A percentile compares a stretch with the other conserved stretches of the same genome.
These are phyloP conservation scores for Ceratobasidium sp. DNA, from an alignment of 1,284 basidiomycete species.

Conservation along the genomic window DNA sequence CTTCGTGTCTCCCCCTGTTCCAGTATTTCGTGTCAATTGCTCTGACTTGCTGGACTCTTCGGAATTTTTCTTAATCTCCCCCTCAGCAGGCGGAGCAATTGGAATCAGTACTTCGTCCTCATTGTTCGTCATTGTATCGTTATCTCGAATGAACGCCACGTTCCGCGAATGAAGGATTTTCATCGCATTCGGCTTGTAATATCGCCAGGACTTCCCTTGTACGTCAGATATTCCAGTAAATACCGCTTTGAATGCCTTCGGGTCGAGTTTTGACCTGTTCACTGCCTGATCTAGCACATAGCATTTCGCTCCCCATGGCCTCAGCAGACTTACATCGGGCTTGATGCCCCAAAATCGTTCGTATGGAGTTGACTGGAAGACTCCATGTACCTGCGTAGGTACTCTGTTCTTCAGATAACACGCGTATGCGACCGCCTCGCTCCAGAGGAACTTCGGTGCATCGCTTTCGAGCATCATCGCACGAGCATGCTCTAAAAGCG, in stretches of 20 bases:
- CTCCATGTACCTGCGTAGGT: neutral
- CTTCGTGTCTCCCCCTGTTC: neutral
- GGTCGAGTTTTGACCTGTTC: neutral
- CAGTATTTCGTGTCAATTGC: neutral
- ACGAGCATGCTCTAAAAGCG: conserved; percentile 18
- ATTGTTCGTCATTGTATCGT: neutral
- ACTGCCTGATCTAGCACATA: neutral
- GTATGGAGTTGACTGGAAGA: neutral
- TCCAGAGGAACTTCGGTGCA: neutral
- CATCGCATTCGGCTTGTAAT: neutral
- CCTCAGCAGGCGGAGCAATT: conserved; percentile 4
- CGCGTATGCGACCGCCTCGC: neutral
- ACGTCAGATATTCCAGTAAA: neutral
- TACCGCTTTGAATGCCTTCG: neutral
- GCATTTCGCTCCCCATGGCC: neutral
- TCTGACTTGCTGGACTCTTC: neutral
- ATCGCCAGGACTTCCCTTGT: neutral
- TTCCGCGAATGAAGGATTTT: neutral
- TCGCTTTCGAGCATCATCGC: neutral
- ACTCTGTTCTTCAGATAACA: neutral
- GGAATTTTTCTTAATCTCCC: neutral
- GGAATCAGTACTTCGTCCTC: neutral
- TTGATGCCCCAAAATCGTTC: neutral
- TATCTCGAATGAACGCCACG: neutral
- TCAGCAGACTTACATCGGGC: neutral